A percentile compares a stretch with the other conserved stretches of the same genome.
These are phyloP conservation scores for Macrophomina phaseolina DNA, from an alignment of 2,329 filamentous ascomycete species.

Conservation along the genomic window DNA sequence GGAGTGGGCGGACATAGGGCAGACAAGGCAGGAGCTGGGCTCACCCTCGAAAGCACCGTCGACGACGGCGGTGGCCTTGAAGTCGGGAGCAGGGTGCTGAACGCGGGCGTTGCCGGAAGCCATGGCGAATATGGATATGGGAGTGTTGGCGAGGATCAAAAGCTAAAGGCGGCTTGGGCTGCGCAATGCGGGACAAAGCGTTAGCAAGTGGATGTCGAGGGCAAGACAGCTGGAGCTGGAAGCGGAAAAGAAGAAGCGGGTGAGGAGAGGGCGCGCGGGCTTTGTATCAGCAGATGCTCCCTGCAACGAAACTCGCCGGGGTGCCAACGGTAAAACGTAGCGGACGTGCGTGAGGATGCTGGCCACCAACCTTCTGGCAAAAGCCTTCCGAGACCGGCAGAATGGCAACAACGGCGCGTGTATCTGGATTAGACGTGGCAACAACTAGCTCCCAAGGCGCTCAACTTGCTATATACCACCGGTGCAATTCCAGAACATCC, in stretches of 20 bases:
- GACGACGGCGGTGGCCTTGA: constrained; percentile 46
- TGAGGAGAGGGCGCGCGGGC: constrained; percentile 14
- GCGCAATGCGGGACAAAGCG: constrained; percentile 12
- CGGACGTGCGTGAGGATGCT: constrained; percentile 12
- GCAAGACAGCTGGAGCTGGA: constrained; percentile 7
- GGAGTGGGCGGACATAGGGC: neutral
- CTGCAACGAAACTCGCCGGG: constrained; percentile 1
- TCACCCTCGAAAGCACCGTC: constrained; percentile 49
- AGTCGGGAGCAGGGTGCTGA: constrained; percentile 47
- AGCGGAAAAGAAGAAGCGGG: constrained; percentile 10
- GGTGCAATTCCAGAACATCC: constrained; percentile 24
- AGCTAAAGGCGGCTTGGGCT: constrained; percentile 14
- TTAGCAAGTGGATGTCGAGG: neutral
- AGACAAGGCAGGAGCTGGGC: constrained; percentile 4
- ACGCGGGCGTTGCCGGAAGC: constrained; percentile 46
- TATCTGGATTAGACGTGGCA: neutral
- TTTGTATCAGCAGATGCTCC: constrained; percentile 38
- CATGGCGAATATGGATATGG: constrained; percentile 34
- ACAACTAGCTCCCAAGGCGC: neutral
- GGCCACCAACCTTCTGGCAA: constrained; percentile 20
- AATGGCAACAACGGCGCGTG: constrained; percentile 14
- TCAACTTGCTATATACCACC: constrained; percentile 15
- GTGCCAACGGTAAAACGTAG: constrained; percentile 19
- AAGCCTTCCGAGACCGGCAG: constrained; percentile 15
- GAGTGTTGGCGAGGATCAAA: neutral